Conservation (phyloP, 2,329 filamentous ascomycete genomes). For the Botrytis medusae region DNA sequence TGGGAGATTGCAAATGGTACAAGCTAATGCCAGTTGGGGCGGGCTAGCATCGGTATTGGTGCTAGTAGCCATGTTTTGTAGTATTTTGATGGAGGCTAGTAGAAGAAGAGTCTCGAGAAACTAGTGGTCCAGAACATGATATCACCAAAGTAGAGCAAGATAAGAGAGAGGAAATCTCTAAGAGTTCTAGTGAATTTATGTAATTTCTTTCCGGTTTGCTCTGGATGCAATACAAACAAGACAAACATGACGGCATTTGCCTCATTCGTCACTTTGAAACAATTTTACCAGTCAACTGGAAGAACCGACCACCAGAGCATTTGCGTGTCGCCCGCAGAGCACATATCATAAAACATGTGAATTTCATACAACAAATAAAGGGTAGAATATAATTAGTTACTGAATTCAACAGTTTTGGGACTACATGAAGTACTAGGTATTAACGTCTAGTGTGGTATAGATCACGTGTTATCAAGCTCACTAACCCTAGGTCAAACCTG, state of each 20-base stretch:
- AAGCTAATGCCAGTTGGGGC: background rate
- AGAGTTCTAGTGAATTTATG: too few species aligned
- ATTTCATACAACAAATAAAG: background rate
- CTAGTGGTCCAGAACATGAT: background rate
- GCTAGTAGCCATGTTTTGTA: background rate
- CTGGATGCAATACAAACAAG: background rate
- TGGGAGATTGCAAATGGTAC: background rate
- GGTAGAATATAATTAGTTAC: background rate
- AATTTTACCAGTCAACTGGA: background rate
- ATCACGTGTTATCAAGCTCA: background rate
- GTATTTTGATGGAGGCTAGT: background rate
- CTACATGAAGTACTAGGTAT: background rate
- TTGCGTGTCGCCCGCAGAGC: accelerated
- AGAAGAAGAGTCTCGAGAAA: background rate
- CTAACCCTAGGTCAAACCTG: background rate
- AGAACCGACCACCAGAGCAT: background rate
- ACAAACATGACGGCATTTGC: background rate
- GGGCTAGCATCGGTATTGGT: too few species aligned
- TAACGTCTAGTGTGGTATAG: background rate
- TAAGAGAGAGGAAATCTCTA: too few species aligned
- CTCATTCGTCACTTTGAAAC: background rate
- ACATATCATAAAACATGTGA: background rate
- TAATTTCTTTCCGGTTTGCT: background rate
- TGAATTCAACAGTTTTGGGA: background rate
- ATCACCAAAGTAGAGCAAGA: background rate